Evolutionary conservation across 2,329 filamentous ascomycete species (phyloP), one percentile per base, ranked within the genome.

Genomic region (Alternaria viburni): DNA sequence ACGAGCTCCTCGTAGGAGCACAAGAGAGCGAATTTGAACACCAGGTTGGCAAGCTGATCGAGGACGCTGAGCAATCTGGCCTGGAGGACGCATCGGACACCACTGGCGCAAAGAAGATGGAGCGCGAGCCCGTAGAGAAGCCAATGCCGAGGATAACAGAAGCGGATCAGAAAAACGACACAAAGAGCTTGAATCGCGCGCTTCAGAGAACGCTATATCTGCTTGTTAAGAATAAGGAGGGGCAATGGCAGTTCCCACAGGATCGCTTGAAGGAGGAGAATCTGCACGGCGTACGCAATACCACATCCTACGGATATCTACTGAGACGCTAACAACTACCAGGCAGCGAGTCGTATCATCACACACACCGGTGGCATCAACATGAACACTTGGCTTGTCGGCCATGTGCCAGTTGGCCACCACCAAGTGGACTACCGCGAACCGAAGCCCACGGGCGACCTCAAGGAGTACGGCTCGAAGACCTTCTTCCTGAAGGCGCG

Each of bases 341-440:
- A 99, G 96, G 90, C 92, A 47, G 93, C 95, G 41, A 88, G 93
- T 77, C 88, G 93, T 64, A 89, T 93, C 58, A 85, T 98, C 23
- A 85, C 90, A 56, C 86, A 92, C 73, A 85, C 93, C 4, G 93
- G 91, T 10, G 96, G 96, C 62, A 83, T 92, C 65, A 96, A 99
- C 86, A 98, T 99, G 94, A 98, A 98, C 84, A 97, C 93, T 59
- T 99, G 96, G 94, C 88, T 98, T 71, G 92, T 99, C 55, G 95
- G 93, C 64, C 93, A 93, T 73, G 91, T 91, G 62, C 96, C 96
- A 11, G 87, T 97, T 62, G 95, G 94, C 25, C 91, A 97, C 82
- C 83, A 91, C 75, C 85, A 92, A 69, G 83, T 83, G 65, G 83
- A 88, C 66, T 86, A 84, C 85, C 86, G 71, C 79, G 76, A 69